These are phyloP conservation scores for Porphyrellus cyaneotinctus DNA, from an alignment of 768 basidiomycete genomes.

Conservation along the genomic window DNA sequence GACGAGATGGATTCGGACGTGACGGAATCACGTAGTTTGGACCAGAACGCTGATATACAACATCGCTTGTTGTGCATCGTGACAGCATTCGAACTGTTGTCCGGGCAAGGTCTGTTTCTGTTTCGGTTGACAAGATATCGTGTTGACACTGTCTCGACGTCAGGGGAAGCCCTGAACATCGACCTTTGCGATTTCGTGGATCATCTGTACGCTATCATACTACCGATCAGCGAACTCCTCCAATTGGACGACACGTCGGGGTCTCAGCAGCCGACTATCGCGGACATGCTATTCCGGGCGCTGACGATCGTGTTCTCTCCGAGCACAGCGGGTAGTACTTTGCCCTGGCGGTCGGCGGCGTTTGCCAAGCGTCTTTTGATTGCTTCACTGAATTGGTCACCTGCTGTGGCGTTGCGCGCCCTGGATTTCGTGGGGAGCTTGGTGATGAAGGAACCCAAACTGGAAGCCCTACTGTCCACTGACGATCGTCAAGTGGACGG, in stretches of 20 bases:
- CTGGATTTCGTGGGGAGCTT: slow-evolving; percentile 72
- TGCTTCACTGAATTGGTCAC: slow-evolving; percentile 78
- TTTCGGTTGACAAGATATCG: slow-evolving; percentile 4
- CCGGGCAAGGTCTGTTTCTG: slow-evolving; percentile 78
- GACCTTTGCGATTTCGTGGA: slow-evolving; percentile 88
- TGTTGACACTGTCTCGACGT: slow-evolving; percentile 2
- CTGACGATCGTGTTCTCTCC: slow-evolving; percentile 80
- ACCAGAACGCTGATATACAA: slow-evolving; percentile 42
- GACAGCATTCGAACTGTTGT: slow-evolving; percentile 95
- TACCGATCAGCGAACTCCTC: slow-evolving; percentile 63
- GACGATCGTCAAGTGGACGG: slow-evolving; percentile 86
- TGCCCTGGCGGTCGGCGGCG: slow-evolving; percentile 78
- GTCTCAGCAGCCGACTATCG: slow-evolving; percentile 36
- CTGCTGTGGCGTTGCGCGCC: slow-evolving; percentile 57
- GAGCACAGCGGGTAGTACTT: slow-evolving; percentile 50
- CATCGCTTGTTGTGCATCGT: slow-evolving; percentile 80
- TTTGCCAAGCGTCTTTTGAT: slow-evolving; percentile 91
- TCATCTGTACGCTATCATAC: slow-evolving; percentile 77
- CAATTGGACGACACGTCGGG: slow-evolving; percentile 54
- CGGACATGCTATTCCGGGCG: slow-evolving; percentile 83
- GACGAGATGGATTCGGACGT: slow-evolving; percentile 40
- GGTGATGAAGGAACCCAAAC: slow-evolving; percentile 70
- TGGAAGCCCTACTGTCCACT: slow-evolving; percentile 81
- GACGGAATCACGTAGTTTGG: slow-evolving; percentile 26
- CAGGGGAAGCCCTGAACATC: slow-evolving; percentile 96